These are phyloP conservation scores for Laguncularia racemosa DNA, from an alignment of 345 rosid genomes.

Conservation along the genomic window DNA sequence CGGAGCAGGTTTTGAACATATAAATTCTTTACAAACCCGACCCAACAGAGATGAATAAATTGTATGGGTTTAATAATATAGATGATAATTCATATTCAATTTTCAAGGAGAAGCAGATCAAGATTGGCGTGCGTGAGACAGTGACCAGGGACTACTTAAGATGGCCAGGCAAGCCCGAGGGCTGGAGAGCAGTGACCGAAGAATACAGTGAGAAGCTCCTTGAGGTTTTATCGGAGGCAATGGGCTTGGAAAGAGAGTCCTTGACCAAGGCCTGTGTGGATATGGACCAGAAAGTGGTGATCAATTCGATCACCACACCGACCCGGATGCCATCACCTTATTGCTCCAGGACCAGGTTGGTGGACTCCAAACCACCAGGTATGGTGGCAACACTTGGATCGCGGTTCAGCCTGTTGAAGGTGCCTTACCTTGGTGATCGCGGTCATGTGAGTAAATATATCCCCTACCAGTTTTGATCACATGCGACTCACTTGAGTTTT, in stretches of 20 bases:
- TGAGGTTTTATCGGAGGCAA: slow-evolving; percentile 78
- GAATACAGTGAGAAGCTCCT: slow-evolving; percentile 73
- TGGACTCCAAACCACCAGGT: slow-evolving; percentile 83
- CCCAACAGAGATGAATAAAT: no score
- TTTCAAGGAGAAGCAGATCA: slow-evolving; percentile 74
- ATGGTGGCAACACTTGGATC: slow-evolving; percentile 74
- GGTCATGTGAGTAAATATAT: slow-evolving; percentile 57
- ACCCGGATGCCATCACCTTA: slow-evolving; percentile 87
- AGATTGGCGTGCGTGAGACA: slow-evolving; percentile 86
- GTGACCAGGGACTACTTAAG: slow-evolving; percentile 71
- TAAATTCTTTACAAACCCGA: no score
- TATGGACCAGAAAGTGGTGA: slow-evolving; percentile 92
- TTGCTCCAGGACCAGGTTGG: slow-evolving; percentile 93
- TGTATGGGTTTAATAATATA: no score
- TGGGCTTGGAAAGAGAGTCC: slow-evolving; percentile 81
- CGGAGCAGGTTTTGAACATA: no score
- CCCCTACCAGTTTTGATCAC: no score
- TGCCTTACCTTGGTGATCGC: slow-evolving; percentile 87
- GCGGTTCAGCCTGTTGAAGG: slow-evolving; percentile 84
- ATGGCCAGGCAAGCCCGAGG: slow-evolving; percentile 91
- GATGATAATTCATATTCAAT: neutral
- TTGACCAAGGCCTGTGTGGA: slow-evolving; percentile 81
- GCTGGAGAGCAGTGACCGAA: slow-evolving; percentile 57
- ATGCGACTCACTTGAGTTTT: no score
- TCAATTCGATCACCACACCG: slow-evolving; percentile 91